Conservation (phyloP, 495 filamentous ascomycete species). For the Bacidia gigantensis region DNA sequence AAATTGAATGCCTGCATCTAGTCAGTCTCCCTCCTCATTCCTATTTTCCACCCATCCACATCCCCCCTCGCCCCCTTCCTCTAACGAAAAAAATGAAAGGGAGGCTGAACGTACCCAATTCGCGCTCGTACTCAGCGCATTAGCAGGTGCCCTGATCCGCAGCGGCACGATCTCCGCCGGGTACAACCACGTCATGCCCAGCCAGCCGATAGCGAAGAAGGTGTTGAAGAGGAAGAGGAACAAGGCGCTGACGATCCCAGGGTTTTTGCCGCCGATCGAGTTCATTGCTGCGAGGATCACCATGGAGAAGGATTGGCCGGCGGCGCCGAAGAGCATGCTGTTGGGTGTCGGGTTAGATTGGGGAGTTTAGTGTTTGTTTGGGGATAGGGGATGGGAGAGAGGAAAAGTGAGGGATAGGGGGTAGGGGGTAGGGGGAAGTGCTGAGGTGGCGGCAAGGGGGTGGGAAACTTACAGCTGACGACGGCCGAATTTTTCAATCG, state of each 20-base stretch:
- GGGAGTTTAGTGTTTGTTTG: too few relatives aligned
- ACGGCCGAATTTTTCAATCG: conserved; percentile 55
- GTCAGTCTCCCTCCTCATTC: too few relatives aligned
- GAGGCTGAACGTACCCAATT: conserved; percentile 35
- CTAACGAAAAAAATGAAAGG: not conserved
- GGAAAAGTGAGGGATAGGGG: not conserved
- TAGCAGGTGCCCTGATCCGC: conserved; percentile 58
- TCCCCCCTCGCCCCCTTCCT: too few relatives aligned
- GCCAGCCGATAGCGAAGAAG: conserved; percentile 66
- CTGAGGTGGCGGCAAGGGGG: not conserved
- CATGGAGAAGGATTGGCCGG: conserved; percentile 58
- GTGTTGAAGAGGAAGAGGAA: conserved; percentile 66
- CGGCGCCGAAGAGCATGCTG: conserved; percentile 56
- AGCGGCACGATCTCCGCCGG: conserved; percentile 62
- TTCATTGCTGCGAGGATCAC: conserved; percentile 39
- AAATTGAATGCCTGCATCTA: conserved; percentile 28
- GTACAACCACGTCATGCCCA: conserved; percentile 67
- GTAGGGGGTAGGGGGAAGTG: too few relatives aligned
- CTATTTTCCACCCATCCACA: too few relatives aligned
- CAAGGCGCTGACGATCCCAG: conserved; percentile 37
- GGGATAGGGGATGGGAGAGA: too few relatives aligned
- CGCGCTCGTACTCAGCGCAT: conserved; percentile 52
- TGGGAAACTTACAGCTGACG: conserved; percentile 32
- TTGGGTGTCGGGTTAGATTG: too few relatives aligned
- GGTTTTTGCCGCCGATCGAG: conserved; percentile 23